Percentiles rank a stretch among this genome's conserved stretches.
Evolutionary conservation across 1,284 basidiomycete genomes (phyloP).

Genomic region (Mycena citricolor): DNA sequence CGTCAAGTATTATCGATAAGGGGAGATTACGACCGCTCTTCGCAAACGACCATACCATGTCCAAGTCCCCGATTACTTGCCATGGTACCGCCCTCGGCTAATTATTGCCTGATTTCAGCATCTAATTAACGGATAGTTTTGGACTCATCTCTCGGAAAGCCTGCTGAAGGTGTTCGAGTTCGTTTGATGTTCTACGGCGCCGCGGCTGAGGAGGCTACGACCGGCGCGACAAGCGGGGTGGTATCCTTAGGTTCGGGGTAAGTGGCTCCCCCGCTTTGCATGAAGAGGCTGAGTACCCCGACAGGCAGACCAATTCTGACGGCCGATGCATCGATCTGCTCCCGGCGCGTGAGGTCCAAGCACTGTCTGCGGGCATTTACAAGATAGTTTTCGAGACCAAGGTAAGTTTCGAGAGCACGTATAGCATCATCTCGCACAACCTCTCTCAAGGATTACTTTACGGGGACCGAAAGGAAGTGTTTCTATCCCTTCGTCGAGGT

Average conservation of each 20-base stretch:
- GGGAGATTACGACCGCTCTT: too few species aligned
- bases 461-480: slow-evolving; percentile 54
- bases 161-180: slow-evolving; percentile 69
- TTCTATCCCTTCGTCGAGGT: slow-evolving; percentile 93
- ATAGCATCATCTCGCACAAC: slow-evolving; percentile 38
- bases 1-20: too few species aligned
- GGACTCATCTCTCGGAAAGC: slow-evolving; percentile 81
- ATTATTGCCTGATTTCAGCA: slow-evolving; percentile 36
- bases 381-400: slow-evolving; percentile 85
- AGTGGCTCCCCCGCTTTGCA: slow-evolving; percentile 2
- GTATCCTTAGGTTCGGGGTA: slow-evolving; percentile 62
- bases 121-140: slow-evolving; percentile 59
- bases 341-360: slow-evolving; percentile 44
- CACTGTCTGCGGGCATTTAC: slow-evolving; percentile 63
- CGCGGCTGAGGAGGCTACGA: slow-evolving; percentile 26
- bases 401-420: slow-evolving; percentile 45
- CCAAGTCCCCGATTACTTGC: slow-evolving; percentile 80
- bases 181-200: slow-evolving; percentile 50
- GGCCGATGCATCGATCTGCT: slow-evolving; percentile 79
- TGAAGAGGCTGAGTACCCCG: slow-evolving; percentile 22
- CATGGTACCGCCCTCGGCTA: slow-evolving; percentile 56
- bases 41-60: too few species aligned
- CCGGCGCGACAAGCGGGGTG: too few species aligned
- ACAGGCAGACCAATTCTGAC: slow-evolving; percentile 83
- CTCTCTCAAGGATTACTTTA: slow-evolving; percentile 62